A percentile compares a stretch with the other conserved stretches of the same genome.
Evolutionary conservation across 768 basidiomycete species (phyloP).

Genomic region (Daedaleopsis nitida): DNA sequence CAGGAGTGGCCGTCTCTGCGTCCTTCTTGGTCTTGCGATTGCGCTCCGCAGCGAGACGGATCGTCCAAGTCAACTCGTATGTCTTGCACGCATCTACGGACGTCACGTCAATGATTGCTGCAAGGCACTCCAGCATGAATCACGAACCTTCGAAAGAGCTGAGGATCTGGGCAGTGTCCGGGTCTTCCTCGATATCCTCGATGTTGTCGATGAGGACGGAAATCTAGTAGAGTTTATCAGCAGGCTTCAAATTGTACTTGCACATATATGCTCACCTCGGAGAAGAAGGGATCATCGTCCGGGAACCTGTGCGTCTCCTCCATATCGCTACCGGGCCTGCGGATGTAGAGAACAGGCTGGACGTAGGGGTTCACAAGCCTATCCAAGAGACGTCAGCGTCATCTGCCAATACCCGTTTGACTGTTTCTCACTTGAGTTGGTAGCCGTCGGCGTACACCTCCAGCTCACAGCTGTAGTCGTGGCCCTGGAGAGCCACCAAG

Average conservation of each 20-base stretch:
- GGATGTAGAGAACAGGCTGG: constrained; percentile 83
- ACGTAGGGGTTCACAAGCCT: constrained; percentile 94
- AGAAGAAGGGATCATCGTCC: constrained; percentile 93
- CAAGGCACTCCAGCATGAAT: background rate
- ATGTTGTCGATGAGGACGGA: constrained; percentile 89
- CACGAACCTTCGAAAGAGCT: constrained; percentile 78
- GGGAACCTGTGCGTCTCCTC: constrained; percentile 72
- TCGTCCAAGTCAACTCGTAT: constrained; percentile 94
- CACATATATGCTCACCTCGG: constrained; percentile 52
- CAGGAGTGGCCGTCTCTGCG: constrained; percentile 2
- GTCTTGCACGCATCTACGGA: constrained; percentile 77
- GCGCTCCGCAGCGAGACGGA: constrained; percentile 76
- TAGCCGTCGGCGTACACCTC: constrained; percentile 96
- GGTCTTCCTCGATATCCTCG: constrained; percentile 87
- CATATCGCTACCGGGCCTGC: constrained; percentile 78
- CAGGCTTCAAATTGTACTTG: background rate
- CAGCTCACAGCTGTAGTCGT: constrained; percentile 91
- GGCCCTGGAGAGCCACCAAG: constrained; percentile 87
- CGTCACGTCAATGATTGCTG: background rate
- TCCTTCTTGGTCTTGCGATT: constrained; percentile 43
- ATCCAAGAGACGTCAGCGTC: constrained; percentile 2
- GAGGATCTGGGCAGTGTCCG: constrained; percentile 78
- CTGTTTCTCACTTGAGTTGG: constrained; percentile 63
- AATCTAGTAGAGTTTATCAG: constrained; percentile 34
- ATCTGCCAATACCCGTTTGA: constrained; percentile 2